Conservation (phyloP, 768 basidiomycete species). For the Obba rivulosa region DNA sequence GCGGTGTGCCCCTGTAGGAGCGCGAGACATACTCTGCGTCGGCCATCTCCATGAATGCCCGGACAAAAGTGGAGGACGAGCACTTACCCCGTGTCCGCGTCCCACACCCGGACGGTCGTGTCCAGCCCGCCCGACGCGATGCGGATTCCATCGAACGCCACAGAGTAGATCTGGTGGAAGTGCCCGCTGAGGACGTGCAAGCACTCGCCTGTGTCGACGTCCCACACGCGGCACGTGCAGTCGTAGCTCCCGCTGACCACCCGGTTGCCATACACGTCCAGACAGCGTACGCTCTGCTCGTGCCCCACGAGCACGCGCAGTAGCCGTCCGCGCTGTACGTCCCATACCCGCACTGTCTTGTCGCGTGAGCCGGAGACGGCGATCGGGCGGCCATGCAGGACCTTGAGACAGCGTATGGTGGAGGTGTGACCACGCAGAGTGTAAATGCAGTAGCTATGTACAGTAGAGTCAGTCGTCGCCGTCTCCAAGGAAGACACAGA, state of each 20-base stretch:
- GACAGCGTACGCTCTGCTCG: slow-evolving; percentile 72
- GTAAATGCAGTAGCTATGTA: slow-evolving; percentile 60
- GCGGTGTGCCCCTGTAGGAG: slow-evolving; percentile 88
- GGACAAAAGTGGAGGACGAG: background rate
- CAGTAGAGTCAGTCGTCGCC: background rate
- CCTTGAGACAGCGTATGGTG: slow-evolving; percentile 87
- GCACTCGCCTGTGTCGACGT: slow-evolving; percentile 86
- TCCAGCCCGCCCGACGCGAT: slow-evolving; percentile 88
- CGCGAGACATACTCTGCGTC: slow-evolving; percentile 66
- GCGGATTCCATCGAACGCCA: slow-evolving; percentile 81
- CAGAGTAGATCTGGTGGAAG: slow-evolving; percentile 83
- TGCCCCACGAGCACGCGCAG: slow-evolving; percentile 73
- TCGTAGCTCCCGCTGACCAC: slow-evolving; percentile 96
- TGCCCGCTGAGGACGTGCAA: slow-evolving; percentile 79
- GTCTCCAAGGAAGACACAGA: background rate
- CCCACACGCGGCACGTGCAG: slow-evolving; percentile 84
- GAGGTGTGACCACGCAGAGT: slow-evolving; percentile 80
- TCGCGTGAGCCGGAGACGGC: slow-evolving; percentile 91
- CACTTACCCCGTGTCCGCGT: slow-evolving; percentile 74
- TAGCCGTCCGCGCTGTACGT: slow-evolving; percentile 73
- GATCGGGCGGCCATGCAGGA: slow-evolving; percentile 80
- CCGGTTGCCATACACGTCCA: slow-evolving; percentile 80
- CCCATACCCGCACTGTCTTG: slow-evolving; percentile 84
- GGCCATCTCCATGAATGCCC: background rate
- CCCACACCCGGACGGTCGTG: slow-evolving; percentile 92